Evolutionary conservation across 1,284 basidiomycete species (phyloP).

Genomic region (Trichosporon coremiiforme): DNA sequence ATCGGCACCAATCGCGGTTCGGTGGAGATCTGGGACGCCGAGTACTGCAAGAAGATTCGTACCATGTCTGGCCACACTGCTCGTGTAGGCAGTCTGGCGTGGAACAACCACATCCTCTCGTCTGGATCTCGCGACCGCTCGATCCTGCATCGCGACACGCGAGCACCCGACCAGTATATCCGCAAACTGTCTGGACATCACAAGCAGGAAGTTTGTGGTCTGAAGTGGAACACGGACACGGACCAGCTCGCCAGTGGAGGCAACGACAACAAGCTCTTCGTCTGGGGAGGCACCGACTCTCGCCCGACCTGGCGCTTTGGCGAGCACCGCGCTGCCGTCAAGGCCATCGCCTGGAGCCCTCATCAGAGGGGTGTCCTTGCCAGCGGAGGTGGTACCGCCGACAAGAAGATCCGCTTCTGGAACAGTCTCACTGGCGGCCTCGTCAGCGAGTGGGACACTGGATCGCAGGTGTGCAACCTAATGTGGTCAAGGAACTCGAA

Average conservation of each 20-base stretch:
- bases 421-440: slow-evolving; percentile 87
- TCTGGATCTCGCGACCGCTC: slow-evolving; percentile 89
- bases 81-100: slow-evolving; percentile 89
- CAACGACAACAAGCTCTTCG: slow-evolving; percentile 97
- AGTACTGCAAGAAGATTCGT: slow-evolving; percentile 72
- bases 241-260: slow-evolving; percentile 89
- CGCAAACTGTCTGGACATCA: slow-evolving; percentile 74
- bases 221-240: slow-evolving; percentile 80
- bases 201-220: slow-evolving; percentile 92
- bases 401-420: slow-evolving; percentile 98
- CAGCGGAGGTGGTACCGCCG: slow-evolving; percentile 96
- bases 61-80: slow-evolving; percentile 81
- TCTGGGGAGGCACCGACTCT: slow-evolving; percentile 76
- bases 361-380: slow-evolving; percentile 89
- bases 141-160: slow-evolving; percentile 90
- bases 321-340: slow-evolving; percentile 95
- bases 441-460: slow-evolving; percentile 84
- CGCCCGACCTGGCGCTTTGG: slow-evolving; percentile 89
- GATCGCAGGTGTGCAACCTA: slow-evolving; percentile 93
- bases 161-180: slow-evolving; percentile 71
- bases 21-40: slow-evolving; percentile 94
- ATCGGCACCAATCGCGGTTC: slow-evolving; percentile 86
- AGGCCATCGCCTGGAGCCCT: slow-evolving; percentile 98
- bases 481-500: slow-evolving; percentile 96
- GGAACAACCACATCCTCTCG: slow-evolving; percentile 85